Percentiles rank a stretch among this genome's conserved stretches.
Evolutionary conservation across 306 rosid genomes (phyloP).

Genomic region (Dicorynia guianensis): DNA sequence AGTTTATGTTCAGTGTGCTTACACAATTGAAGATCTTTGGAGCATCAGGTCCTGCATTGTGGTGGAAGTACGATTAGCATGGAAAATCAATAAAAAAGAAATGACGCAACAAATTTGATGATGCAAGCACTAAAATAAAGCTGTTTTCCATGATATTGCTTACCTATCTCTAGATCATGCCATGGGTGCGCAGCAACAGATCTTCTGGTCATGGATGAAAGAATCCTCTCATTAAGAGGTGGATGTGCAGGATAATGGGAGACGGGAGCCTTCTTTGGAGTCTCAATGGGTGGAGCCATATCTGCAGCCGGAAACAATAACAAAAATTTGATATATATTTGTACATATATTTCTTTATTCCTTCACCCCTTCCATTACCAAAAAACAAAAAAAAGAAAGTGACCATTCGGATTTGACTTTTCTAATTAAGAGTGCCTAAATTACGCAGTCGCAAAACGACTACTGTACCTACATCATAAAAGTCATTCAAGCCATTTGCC

Average conservation of each 20-base stretch:
- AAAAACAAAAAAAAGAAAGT: neutral
- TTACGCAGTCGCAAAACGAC: neutral
- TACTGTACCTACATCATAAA: neutral
- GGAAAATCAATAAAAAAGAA: conserved; percentile 1
- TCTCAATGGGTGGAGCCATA: conserved; percentile 81
- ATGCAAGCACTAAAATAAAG: neutral
- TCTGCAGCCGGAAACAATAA: conserved; percentile 47
- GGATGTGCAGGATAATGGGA: conserved; percentile 53
- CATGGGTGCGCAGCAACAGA: conserved; percentile 98
- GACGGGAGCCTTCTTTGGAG: conserved; percentile 50
- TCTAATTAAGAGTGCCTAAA: neutral
- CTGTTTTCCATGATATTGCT: conserved; percentile 12
- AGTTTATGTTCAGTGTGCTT: conserved; percentile 49
- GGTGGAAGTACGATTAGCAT: conserved; percentile 27
- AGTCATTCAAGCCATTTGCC: conserved; percentile 10
- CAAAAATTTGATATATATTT: conserved; percentile 8
- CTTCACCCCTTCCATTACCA: neutral
- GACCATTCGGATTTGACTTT: neutral
- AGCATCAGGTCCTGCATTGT: conserved; percentile 85
- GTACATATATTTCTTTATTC: neutral
- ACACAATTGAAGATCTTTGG: conserved; percentile 92
- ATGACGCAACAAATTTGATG: neutral
- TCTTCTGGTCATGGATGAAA: conserved; percentile 93
- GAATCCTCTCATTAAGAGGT: conserved; percentile 95
- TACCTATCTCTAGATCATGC: conserved; percentile 99